These are phyloP conservation scores for Sideroxylon spinosum DNA, from an alignment of 179 eudicot genomes.

Conservation along the genomic window DNA sequence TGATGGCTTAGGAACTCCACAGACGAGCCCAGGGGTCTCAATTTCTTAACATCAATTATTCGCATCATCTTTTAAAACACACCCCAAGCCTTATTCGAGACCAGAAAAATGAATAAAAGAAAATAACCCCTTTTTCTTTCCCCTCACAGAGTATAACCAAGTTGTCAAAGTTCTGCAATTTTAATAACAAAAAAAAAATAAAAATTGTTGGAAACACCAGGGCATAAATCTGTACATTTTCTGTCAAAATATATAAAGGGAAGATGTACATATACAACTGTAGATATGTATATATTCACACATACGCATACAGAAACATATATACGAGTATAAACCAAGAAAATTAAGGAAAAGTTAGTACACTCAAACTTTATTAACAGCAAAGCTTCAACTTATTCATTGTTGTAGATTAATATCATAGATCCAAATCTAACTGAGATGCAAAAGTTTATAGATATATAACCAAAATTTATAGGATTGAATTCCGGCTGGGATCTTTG, in stretches of 20 bases:
- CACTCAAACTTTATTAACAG: no score
- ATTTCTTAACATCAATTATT: slow-evolving; percentile 25
- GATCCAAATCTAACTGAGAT: background rate
- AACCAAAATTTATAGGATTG: background rate
- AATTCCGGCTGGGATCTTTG: background rate
- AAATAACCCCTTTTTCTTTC: background rate
- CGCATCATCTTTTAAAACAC: slow-evolving; percentile 25
- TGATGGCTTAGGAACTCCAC: slow-evolving; percentile 43
- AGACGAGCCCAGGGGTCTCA: slow-evolving; percentile 25
- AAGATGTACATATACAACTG: background rate
- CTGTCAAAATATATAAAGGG: no score
- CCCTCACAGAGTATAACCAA: background rate
- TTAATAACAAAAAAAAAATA: background rate
- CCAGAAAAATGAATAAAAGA: background rate
- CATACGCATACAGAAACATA: no score
- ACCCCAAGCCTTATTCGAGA: background rate
- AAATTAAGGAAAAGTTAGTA: background rate
- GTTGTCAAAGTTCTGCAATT: slow-evolving; percentile 5
- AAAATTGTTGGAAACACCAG: background rate
- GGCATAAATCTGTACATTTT: background rate
- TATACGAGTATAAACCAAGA: background rate
- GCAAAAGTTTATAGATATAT: no score
- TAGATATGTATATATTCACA: no score
- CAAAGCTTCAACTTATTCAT: no score
- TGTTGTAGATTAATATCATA: background rate